phyloP scores from a whole-genome alignment of 2,329 filamentous ascomycete genomes.

The Trichophyton verrucosum region DNA sequence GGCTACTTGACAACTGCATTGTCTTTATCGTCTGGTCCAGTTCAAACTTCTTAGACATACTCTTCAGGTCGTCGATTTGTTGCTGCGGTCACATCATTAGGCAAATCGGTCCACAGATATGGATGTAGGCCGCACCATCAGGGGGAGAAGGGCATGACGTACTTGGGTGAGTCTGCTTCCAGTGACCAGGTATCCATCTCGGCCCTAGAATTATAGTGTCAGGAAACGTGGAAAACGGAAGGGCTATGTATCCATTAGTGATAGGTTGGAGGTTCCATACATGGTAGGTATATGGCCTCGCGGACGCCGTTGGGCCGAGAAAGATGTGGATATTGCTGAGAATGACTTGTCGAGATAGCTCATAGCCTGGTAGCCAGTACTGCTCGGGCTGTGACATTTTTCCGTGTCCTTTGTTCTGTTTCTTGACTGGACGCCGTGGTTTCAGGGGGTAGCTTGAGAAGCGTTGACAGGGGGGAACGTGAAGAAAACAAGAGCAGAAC shows the following conservation, averaged over 20 bases:
- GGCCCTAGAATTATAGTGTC: slow-evolving; percentile 25
- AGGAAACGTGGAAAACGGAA: not conserved
- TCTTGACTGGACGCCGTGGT: not conserved
- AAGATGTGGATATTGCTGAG: slow-evolving; percentile 39
- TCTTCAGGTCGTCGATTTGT: slow-evolving; percentile 39
- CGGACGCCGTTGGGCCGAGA: slow-evolving; percentile 36
- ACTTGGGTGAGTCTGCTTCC: slow-evolving; percentile 37
- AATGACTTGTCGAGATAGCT: slow-evolving; percentile 38
- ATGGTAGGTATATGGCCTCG: slow-evolving; percentile 37
- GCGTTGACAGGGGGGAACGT: not conserved
- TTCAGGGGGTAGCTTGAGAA: not conserved
- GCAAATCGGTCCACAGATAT: not conserved
- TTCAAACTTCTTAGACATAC: slow-evolving; percentile 38
- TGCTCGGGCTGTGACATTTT: slow-evolving; percentile 30
- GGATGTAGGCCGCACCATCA: not conserved
- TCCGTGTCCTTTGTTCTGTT: not conserved
- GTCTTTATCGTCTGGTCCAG: slow-evolving; percentile 36
- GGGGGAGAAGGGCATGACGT: slow-evolving; percentile 6
- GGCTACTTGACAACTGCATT: slow-evolving; percentile 15
- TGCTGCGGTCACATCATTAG: slow-evolving; percentile 22
- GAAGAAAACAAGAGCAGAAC: not conserved
- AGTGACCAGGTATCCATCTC: slow-evolving; percentile 38
- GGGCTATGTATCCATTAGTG: not conserved
- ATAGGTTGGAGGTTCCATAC: slow-evolving; percentile 19
- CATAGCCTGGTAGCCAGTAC: slow-evolving; percentile 39